phyloP scores from a whole-genome alignment of 371 early-diverging fungal genomes.

The Apophysomyces elegans region DNA sequence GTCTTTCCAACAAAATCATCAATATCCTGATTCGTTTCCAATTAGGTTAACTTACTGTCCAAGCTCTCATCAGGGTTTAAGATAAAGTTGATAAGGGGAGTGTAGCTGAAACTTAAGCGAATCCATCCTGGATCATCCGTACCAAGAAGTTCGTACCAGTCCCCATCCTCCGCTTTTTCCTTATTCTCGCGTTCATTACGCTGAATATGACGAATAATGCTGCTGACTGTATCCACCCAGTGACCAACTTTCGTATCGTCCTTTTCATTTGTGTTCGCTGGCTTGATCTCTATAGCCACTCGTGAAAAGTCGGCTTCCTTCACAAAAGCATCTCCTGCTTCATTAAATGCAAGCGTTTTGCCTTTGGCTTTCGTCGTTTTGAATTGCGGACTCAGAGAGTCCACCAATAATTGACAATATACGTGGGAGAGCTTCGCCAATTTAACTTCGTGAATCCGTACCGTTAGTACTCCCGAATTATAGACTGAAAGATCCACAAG shows the following conservation, averaged over 20 bases:
- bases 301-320: constrained; percentile 67
- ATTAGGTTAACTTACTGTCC: constrained; percentile 51
- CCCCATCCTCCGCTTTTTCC: constrained; percentile 27
- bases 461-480: constrained; percentile 43
- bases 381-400: constrained; percentile 46
- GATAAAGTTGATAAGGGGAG: constrained; percentile 50
- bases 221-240: constrained; percentile 38
- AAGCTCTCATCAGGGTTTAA: constrained; percentile 64
- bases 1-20: constrained; percentile 26
- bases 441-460: constrained; percentile 48
- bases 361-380: constrained; percentile 47
- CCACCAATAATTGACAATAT: constrained; percentile 45
- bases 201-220: constrained; percentile 45
- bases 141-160: constrained; percentile 48
- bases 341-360: constrained; percentile 35
- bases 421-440: constrained; percentile 25
- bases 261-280: constrained; percentile 36
- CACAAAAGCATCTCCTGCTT: constrained; percentile 58
- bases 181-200: constrained; percentile 21
- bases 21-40: not conserved
- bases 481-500: constrained; percentile 44
- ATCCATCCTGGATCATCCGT: constrained; percentile 45
- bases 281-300: constrained; percentile 57
- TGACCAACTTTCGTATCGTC: constrained; percentile 40
- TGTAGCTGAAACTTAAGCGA: constrained; percentile 55